Evolutionary conservation across 208 protist species (phyloP).

Genomic region (Wallacemonas sp.): DNA sequence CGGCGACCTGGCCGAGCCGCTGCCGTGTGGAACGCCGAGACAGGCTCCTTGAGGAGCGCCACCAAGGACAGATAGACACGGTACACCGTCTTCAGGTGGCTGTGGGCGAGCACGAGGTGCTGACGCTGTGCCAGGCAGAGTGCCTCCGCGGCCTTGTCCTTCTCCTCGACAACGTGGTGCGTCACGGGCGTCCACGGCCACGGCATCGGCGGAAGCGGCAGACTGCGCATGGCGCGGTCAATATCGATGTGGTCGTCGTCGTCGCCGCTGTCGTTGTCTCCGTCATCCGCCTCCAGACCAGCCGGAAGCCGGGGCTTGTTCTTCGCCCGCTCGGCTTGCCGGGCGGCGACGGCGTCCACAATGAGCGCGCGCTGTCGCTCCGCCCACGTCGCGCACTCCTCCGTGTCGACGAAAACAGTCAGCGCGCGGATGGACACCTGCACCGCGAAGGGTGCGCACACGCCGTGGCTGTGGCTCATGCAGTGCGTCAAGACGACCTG

Average conservation of each 20-base stretch:
- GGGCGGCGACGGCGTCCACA: slow-evolving; percentile 25
- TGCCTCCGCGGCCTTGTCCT: not conserved
- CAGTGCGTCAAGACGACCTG: slow-evolving; percentile 62
- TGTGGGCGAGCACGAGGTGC: slow-evolving; percentile 64
- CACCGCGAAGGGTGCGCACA: slow-evolving; percentile 41
- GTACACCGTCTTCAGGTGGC: slow-evolving; percentile 82
- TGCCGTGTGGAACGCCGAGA: slow-evolving; percentile 44
- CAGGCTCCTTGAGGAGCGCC: slow-evolving; percentile 71
- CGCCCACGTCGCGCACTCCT: slow-evolving; percentile 46
- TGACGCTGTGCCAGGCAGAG: not conserved
- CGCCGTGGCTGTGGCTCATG: slow-evolving; percentile 35
- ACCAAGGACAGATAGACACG: slow-evolving; percentile 73
- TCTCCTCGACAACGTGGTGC: not conserved
- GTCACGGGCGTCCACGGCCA: slow-evolving; percentile 39
- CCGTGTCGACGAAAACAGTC: slow-evolving; percentile 70
- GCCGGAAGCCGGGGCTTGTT: not conserved
- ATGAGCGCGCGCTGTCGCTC: slow-evolving; percentile 26
- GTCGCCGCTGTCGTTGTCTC: slow-evolving; percentile 22
- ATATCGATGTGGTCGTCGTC: slow-evolving; percentile 19
- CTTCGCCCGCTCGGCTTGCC: slow-evolving; percentile 16
- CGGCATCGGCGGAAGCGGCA: slow-evolving; percentile 20
- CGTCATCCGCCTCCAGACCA: slow-evolving; percentile 20
- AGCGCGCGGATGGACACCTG: slow-evolving; percentile 59
- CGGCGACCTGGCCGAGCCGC: slow-evolving; percentile 28
- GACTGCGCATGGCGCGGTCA: slow-evolving; percentile 13